These are phyloP conservation scores for Rhododendron mucronatum DNA, from an alignment of 148 eudicot genomes.

Conservation along the genomic window DNA sequence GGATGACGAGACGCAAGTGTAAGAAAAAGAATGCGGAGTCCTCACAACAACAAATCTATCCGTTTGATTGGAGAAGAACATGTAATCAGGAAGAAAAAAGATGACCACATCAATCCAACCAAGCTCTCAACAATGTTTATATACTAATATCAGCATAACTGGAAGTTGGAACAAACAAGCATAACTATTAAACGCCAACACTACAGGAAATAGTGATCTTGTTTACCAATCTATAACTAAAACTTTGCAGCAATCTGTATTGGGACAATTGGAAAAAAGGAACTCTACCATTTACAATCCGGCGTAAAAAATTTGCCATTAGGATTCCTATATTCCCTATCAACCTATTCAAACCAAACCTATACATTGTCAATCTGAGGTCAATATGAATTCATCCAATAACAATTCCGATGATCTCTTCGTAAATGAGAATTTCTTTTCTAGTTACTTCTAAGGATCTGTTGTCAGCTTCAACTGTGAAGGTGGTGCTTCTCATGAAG, in stretches of 20 bases:
- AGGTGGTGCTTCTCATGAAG: background rate
- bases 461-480: background rate
- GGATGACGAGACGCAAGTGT: background rate
- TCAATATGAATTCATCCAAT: background rate
- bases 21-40: background rate
- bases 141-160: background rate
- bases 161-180: background rate
- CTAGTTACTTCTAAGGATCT: conserved; percentile 5
- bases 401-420: conserved; percentile 3
- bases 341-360: conserved; percentile 5
- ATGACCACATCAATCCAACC: background rate
- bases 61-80: background rate
- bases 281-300: conserved; percentile 7
- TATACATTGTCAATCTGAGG: conserved; percentile 14
- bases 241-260: background rate
- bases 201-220: background rate
- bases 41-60: background rate
- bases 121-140: background rate
- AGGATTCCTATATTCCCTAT: background rate
- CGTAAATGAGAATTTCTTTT: conserved; percentile 9
- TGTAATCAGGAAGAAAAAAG: background rate
- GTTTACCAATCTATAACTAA: conserved; percentile 4
- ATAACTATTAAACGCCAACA: background rate
- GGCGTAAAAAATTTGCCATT: background rate
- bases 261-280: background rate